Conservation (phyloP, 208 protist species). For the Leishmania tropica region DNA sequence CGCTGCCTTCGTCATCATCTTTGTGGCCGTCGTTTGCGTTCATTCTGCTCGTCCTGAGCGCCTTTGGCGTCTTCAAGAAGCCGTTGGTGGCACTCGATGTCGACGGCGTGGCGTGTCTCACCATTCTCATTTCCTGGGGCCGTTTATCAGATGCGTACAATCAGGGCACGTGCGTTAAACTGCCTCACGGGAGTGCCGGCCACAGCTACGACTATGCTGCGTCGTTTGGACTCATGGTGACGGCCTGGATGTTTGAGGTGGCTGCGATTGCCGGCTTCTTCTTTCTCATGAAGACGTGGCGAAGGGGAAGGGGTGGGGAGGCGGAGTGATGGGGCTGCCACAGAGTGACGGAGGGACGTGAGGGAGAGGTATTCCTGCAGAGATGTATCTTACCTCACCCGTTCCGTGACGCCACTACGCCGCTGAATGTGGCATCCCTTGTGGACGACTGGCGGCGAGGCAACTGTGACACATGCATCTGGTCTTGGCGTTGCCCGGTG, state of each 20-base stretch:
- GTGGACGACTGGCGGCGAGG: not conserved
- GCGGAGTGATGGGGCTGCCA: not conserved
- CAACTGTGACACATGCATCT: not conserved
- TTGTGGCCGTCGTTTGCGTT: slow-evolving; percentile 36
- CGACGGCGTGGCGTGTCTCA: slow-evolving; percentile 34
- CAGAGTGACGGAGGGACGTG: not conserved
- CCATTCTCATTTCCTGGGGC: slow-evolving; percentile 43
- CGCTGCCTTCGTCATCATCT: slow-evolving; percentile 52
- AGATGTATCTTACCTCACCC: not conserved
- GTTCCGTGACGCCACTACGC: not conserved
- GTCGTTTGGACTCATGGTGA: slow-evolving; percentile 46
- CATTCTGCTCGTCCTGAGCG: slow-evolving; percentile 27
- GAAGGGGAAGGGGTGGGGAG: not conserved
- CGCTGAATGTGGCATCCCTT: not conserved
- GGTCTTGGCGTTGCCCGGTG: not conserved
- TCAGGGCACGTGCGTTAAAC: slow-evolving; percentile 29
- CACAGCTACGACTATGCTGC: slow-evolving; percentile 33
- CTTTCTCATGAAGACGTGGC: slow-evolving; percentile 25
- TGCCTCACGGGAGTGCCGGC: slow-evolving; percentile 24
- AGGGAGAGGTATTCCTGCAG: not conserved
- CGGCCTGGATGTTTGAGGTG: slow-evolving; percentile 45
- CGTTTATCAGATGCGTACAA: slow-evolving; percentile 39
- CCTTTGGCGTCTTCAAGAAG: slow-evolving; percentile 29
- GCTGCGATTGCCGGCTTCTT: slow-evolving; percentile 32
- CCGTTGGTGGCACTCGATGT: slow-evolving; percentile 31